Evolutionary conservation across 768 basidiomycete species (phyloP).

Genomic region (Lactifluus piperatus): DNA sequence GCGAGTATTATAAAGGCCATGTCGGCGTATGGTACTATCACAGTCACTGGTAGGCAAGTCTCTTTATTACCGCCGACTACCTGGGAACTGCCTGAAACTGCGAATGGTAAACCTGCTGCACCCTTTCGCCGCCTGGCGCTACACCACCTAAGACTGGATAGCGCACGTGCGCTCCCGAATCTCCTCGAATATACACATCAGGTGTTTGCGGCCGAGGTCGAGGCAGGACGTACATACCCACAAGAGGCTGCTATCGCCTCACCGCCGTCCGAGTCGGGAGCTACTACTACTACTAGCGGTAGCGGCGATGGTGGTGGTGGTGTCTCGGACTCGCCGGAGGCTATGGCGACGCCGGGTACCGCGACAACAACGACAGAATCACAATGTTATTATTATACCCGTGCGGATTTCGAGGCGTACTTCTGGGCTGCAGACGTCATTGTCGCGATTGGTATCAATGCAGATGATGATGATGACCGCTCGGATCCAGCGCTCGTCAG

Average conservation of each 20-base stretch:
- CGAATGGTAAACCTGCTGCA: slow-evolving; percentile 19
- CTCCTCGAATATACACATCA: slow-evolving; percentile 51
- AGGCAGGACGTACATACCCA: slow-evolving; percentile 75
- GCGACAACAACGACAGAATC: not conserved
- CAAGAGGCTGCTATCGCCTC: slow-evolving; percentile 60
- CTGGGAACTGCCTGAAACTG: slow-evolving; percentile 32
- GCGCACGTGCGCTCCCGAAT: slow-evolving; percentile 32
- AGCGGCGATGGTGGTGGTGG: slow-evolving; percentile 22
- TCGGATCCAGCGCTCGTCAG: not conserved
- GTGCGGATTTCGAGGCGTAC: slow-evolving; percentile 56
- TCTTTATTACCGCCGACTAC: slow-evolving; percentile 38
- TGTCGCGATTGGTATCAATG: slow-evolving; percentile 42
- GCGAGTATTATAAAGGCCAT: no score
- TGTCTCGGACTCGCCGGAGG: no score
- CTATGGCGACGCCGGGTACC: no score
- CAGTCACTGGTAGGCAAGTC: slow-evolving; percentile 24
- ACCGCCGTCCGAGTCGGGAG: no score
- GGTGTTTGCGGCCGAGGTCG: slow-evolving; percentile 67
- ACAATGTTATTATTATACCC: slow-evolving; percentile 25
- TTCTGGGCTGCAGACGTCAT: slow-evolving; percentile 75
- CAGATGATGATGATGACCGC: not conserved
- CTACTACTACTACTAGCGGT: no score
- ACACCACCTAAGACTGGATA: slow-evolving; percentile 29
- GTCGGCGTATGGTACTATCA: slow-evolving; percentile 69
- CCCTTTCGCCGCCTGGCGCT: slow-evolving; percentile 24